Conservation (phyloP, 2,329 filamentous ascomycete genomes). For the Rugonectria rugulosa region DNA sequence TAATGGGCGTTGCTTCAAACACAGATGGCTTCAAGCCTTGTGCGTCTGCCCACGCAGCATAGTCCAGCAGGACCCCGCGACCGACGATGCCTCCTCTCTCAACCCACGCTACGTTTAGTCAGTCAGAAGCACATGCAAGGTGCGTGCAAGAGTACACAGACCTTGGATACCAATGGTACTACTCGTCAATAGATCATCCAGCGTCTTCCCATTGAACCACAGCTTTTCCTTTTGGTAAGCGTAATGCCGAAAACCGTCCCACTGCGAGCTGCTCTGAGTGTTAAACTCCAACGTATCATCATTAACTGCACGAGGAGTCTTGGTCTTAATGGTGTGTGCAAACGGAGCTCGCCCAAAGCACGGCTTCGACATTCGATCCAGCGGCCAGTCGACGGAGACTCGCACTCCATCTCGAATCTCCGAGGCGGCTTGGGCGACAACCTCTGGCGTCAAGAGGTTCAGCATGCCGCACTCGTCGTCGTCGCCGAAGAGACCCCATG, state of each 20-base stretch:
- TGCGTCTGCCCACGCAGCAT: slow-evolving; percentile 51
- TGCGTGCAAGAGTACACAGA: slow-evolving; percentile 10
- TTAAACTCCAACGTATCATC: slow-evolving; percentile 46
- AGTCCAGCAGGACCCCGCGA: slow-evolving; percentile 61
- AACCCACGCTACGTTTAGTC: slow-evolving; percentile 22
- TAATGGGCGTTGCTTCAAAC: slow-evolving; percentile 50
- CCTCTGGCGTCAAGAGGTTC: slow-evolving; percentile 57
- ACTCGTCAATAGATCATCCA: slow-evolving; percentile 52
- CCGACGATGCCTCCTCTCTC: slow-evolving; percentile 54
- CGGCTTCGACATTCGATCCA: slow-evolving; percentile 42
- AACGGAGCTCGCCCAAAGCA: slow-evolving; percentile 44
- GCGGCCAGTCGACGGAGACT: slow-evolving; percentile 45
- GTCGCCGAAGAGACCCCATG: slow-evolving; percentile 63
- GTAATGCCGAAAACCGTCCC: slow-evolving; percentile 50
- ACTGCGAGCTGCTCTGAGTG: slow-evolving; percentile 49
- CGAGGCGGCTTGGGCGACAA: slow-evolving; percentile 32
- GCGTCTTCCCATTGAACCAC: slow-evolving; percentile 46
- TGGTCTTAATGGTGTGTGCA: slow-evolving; percentile 41
- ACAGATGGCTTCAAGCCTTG: slow-evolving; percentile 48
- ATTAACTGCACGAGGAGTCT: slow-evolving; percentile 40
- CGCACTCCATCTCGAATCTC: slow-evolving; percentile 42
- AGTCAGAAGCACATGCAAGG: neutral
- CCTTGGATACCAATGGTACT: slow-evolving; percentile 41
- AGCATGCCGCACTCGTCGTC: slow-evolving; percentile 61
- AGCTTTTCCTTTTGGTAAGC: slow-evolving; percentile 47